phyloP scores from a whole-genome alignment of 2,329 filamentous ascomycete species.

The Graphilbum fragrans region DNA sequence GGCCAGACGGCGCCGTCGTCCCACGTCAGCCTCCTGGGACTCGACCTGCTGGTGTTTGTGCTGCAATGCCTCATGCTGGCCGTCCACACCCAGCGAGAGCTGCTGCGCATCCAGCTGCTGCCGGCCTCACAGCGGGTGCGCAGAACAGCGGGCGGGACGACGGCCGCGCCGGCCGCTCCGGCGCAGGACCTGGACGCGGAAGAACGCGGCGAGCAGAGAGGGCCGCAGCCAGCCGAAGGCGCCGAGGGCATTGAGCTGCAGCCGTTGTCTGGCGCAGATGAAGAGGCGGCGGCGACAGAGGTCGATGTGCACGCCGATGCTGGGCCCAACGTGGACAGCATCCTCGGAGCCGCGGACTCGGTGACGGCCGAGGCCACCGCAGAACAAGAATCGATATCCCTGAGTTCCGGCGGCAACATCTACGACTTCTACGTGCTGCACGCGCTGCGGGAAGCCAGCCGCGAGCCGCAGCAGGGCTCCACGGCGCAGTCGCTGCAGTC shows the following conservation, averaged over 20 bases:
- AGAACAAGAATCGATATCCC: slow-evolving; percentile 19
- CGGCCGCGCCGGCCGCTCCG: slow-evolving; percentile 11
- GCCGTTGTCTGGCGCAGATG: slow-evolving; percentile 16
- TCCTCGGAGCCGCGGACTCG: neutral
- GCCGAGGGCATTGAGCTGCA: slow-evolving; percentile 33
- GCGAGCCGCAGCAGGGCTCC: slow-evolving; percentile 24
- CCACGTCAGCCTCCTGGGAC: slow-evolving; percentile 38
- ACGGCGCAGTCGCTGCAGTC: slow-evolving; percentile 40
- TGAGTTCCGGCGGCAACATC: slow-evolving; percentile 43
- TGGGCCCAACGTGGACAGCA: slow-evolving; percentile 5
- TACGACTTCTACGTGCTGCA: slow-evolving; percentile 41
- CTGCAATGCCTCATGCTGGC: slow-evolving; percentile 54
- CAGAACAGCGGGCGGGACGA: slow-evolving; percentile 9
- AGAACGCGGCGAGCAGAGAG: slow-evolving; percentile 37
- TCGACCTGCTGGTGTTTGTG: slow-evolving; percentile 42
- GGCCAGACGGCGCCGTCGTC: slow-evolving; percentile 52
- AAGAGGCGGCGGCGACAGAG: neutral
- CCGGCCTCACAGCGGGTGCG: slow-evolving; percentile 9
- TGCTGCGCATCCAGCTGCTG: slow-evolving; percentile 35
- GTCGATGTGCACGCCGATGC: slow-evolving; percentile 14
- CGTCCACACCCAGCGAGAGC: slow-evolving; percentile 48
- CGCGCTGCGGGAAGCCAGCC: slow-evolving; percentile 33
- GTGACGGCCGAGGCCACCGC: slow-evolving; percentile 13
- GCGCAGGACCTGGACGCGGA: slow-evolving; percentile 45
- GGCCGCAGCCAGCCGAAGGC: slow-evolving; percentile 25